These are phyloP conservation scores for Penicillium atrosanguineum DNA, from an alignment of 495 filamentous ascomycete genomes.

Conservation along the genomic window DNA sequence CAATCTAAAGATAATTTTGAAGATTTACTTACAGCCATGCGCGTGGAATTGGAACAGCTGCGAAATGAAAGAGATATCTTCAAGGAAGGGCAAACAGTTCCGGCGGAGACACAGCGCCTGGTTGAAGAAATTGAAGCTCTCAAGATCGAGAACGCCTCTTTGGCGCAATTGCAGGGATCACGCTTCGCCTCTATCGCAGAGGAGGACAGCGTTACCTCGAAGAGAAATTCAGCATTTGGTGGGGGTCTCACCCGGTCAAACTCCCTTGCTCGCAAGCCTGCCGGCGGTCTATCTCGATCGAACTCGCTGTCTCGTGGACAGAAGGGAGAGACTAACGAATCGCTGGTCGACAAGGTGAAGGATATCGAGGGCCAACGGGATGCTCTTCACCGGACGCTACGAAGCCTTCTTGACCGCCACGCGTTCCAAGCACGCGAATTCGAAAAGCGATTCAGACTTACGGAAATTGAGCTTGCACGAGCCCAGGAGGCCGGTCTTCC, in stretches of 20 bases:
- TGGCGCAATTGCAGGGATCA: constrained; percentile 49
- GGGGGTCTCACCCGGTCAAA: constrained; percentile 56
- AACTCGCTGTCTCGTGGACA: constrained; percentile 60
- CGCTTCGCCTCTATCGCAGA: constrained; percentile 65
- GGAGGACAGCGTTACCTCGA: constrained; percentile 42
- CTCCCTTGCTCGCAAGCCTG: constrained; percentile 53
- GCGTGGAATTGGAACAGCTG: constrained; percentile 75
- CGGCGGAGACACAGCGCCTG: constrained; percentile 69
- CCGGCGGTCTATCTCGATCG: constrained; percentile 47
- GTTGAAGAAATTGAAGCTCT: constrained; percentile 63
- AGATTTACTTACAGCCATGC: constrained; percentile 80
- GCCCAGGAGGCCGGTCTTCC: constrained; percentile 66
- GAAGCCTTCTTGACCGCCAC: constrained; percentile 83
- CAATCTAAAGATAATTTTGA: constrained; percentile 92
- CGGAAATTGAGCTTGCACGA: constrained; percentile 76
- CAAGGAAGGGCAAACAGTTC: constrained; percentile 78
- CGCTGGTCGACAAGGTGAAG: constrained; percentile 79
- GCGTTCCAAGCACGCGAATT: constrained; percentile 77
- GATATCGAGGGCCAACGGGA: constrained; percentile 93
- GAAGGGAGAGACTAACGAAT: constrained; percentile 62
- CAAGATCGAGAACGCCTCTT: constrained; percentile 52
- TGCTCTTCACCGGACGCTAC: constrained; percentile 81
- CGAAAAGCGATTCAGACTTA: constrained; percentile 66
- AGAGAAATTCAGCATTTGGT: constrained; percentile 33
- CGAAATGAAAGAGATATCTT: constrained; percentile 89